A percentile compares a stretch with the other conserved stretches of the same genome.
phyloP scores from a whole-genome alignment of 2,329 filamentous ascomycete genomes.

The Ustulina deusta region DNA sequence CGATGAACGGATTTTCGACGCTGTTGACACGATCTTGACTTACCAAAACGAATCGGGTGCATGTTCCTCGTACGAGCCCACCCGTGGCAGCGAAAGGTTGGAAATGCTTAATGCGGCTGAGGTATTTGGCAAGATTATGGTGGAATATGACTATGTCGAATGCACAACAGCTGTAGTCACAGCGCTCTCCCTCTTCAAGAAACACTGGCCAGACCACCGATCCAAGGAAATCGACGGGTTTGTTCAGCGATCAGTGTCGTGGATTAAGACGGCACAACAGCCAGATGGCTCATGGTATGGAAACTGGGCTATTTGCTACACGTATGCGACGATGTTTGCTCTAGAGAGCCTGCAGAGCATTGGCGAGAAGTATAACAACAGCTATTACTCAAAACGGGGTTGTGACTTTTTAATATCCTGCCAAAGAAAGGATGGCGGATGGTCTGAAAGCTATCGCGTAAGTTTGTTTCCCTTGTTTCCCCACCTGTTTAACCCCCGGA shows the following conservation, averaged over 20 bases:
- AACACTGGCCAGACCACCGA: constrained; percentile 85
- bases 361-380: constrained; percentile 84
- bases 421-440: constrained; percentile 90
- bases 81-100: constrained; percentile 79
- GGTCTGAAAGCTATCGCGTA: constrained; percentile 92
- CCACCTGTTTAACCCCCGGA: not conserved
- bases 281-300: constrained; percentile 96
- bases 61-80: constrained; percentile 89
- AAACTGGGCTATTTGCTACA: constrained; percentile 98
- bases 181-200: constrained; percentile 83
- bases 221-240: constrained; percentile 78
- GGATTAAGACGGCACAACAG: constrained; percentile 83
- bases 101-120: constrained; percentile 95
- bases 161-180: constrained; percentile 97
- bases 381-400: constrained; percentile 75
- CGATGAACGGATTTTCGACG: constrained; percentile 83
- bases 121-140: constrained; percentile 97
- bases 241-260: constrained; percentile 78
- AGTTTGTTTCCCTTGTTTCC: constrained; percentile 37
- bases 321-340: constrained; percentile 96
- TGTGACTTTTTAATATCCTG: constrained; percentile 88
- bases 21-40: constrained; percentile 88
- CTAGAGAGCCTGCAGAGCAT: constrained; percentile 85
- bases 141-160: constrained; percentile 98
- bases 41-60: constrained; percentile 91